Percentiles rank a stretch among this genome's conserved stretches.
Evolutionary conservation across 2,329 filamentous ascomycete species (phyloP).

Genomic region (Hypoxylon rubiginosum): DNA sequence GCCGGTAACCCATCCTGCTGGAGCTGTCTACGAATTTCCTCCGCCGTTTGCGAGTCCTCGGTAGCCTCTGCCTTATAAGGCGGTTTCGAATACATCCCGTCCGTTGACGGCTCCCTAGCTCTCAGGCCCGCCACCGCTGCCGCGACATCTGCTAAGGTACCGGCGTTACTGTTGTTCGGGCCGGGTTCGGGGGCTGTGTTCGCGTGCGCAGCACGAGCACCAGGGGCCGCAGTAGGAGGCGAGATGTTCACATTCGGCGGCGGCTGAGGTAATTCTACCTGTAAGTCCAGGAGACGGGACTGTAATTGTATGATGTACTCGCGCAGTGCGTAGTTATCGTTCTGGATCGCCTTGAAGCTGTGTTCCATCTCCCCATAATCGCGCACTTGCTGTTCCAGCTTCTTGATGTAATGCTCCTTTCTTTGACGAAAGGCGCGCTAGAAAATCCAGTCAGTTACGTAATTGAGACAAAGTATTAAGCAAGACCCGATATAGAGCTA

Average conservation of each 20-base stretch:
- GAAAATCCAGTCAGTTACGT: slow-evolving; percentile 49
- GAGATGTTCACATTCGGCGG: slow-evolving; percentile 83
- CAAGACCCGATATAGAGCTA: slow-evolving; percentile 14
- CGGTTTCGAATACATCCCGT: slow-evolving; percentile 47
- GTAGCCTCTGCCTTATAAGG: slow-evolving; percentile 56
- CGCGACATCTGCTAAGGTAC: slow-evolving; percentile 53
- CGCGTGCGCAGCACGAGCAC: slow-evolving; percentile 45
- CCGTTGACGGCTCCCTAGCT: slow-evolving; percentile 47
- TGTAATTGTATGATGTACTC: slow-evolving; percentile 95
- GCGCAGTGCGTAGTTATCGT: slow-evolving; percentile 89
- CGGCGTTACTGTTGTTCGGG: slow-evolving; percentile 46
- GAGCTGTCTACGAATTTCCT: slow-evolving; percentile 69
- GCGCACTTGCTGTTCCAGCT: slow-evolving; percentile 92
- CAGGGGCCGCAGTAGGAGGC: slow-evolving; percentile 53
- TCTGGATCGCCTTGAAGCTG: slow-evolving; percentile 82
- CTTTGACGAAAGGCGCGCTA: slow-evolving; percentile 97
- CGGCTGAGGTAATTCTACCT: slow-evolving; percentile 86
- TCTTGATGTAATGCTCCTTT: slow-evolving; percentile 98
- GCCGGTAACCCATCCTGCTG: slow-evolving; percentile 57
- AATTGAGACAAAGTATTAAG: slow-evolving; percentile 28
- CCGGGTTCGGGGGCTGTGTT: slow-evolving; percentile 38
- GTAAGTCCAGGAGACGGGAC: slow-evolving; percentile 83
- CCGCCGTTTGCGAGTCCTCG: slow-evolving; percentile 61
- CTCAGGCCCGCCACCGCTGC: slow-evolving; percentile 52
- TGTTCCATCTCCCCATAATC: slow-evolving; percentile 82